These are phyloP conservation scores for Melampsora americana DNA, from an alignment of 1,284 basidiomycete species.

Conservation along the genomic window DNA sequence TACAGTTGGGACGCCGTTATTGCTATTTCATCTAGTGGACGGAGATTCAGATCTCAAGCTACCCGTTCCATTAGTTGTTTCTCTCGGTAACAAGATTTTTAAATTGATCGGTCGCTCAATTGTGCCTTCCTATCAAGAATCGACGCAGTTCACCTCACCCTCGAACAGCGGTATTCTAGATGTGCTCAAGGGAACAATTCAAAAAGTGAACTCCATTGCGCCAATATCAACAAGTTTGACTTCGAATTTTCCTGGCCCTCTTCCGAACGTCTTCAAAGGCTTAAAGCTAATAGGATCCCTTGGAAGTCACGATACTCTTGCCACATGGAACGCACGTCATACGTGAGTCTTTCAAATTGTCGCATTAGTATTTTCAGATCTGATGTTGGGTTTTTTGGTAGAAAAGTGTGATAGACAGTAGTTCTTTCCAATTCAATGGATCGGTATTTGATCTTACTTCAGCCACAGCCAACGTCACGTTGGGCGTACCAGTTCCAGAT, in stretches of 20 bases:
- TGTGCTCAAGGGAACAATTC: background rate
- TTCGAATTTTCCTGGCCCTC: slow-evolving; percentile 12
- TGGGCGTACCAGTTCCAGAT: slow-evolving; percentile 18
- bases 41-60: slow-evolving; percentile 12
- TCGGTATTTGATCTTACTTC: slow-evolving; percentile 23
- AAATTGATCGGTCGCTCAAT: background rate
- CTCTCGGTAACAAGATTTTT: background rate
- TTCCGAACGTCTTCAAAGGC: slow-evolving; percentile 19
- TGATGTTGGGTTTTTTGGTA: background rate
- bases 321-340: slow-evolving; percentile 39
- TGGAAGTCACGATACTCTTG: slow-evolving; percentile 11
- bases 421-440: slow-evolving; percentile 33
- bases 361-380: background rate
- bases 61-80: background rate
- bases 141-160: background rate
- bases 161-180: background rate
- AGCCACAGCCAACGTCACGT: background rate
- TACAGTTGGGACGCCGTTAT: slow-evolving; percentile 36
- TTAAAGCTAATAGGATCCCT: slow-evolving; percentile 35
- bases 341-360: slow-evolving; percentile 16
- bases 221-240: background rate
- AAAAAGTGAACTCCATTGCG: background rate
- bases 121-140: background rate
- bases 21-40: slow-evolving; percentile 39
- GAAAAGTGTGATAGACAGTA: slow-evolving; percentile 18